These are phyloP conservation scores for Capsella rubella DNA, from an alignment of 441 rosid genomes.

Conservation along the genomic window DNA sequence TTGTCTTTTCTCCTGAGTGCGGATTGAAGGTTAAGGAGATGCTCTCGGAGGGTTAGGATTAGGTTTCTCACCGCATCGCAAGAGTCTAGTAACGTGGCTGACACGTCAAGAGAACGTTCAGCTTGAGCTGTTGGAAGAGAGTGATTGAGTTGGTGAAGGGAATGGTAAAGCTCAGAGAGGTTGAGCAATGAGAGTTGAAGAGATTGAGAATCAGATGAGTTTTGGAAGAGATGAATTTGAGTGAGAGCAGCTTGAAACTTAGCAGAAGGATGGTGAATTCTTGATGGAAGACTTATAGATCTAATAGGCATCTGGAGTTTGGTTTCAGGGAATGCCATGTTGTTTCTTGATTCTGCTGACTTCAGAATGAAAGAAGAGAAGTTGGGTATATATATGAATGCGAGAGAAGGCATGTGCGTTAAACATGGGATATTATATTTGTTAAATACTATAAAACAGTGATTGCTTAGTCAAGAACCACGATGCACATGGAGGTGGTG, in stretches of 20 bases:
- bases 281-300: conserved; percentile 83
- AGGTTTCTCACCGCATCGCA: conserved; percentile 61
- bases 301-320: conserved; percentile 56
- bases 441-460: conserved; percentile 25
- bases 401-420: conserved; percentile 35
- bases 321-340: conserved; percentile 41
- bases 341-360: conserved; percentile 35
- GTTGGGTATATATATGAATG: conserved; percentile 39
- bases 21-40: conserved; percentile 60
- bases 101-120: conserved; percentile 63
- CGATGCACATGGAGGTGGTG: conserved; percentile 42
- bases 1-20: conserved; percentile 61
- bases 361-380: conserved; percentile 30
- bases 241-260: conserved; percentile 58
- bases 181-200: conserved; percentile 52
- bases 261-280: conserved; percentile 59
- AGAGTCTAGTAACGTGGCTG: conserved; percentile 60
- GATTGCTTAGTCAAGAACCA: conserved; percentile 36
- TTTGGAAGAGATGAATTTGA: conserved; percentile 53
- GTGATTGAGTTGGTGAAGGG: conserved; percentile 53
- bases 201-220: conserved; percentile 42
- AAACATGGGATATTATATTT: conserved; percentile 40
- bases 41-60: conserved; percentile 55
- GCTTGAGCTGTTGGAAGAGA: conserved; percentile 54
- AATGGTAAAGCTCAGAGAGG: conserved; percentile 60